Percentiles rank a stretch among this genome's conserved stretches.
These are phyloP conservation scores for Chlamydomonas sp. DNA, from an alignment of 139 green algal species.

Conservation along the genomic window DNA sequence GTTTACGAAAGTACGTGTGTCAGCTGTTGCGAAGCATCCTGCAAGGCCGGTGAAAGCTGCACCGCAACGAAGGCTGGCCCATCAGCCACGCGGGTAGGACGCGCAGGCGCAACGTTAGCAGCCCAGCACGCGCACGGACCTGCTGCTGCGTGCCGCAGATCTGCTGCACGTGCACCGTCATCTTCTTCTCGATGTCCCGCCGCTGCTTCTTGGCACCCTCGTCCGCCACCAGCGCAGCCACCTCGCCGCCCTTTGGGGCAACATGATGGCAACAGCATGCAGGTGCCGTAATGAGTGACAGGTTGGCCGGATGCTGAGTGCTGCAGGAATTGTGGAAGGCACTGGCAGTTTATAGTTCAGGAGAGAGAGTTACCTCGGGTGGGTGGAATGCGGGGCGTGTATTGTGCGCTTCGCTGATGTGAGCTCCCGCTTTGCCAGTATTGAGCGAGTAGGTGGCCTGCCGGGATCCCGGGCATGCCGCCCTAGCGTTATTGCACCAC, in stretches of 20 bases:
- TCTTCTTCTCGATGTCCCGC: conserved; percentile 74
- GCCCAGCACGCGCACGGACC: conserved; percentile 9
- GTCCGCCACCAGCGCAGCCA: conserved; percentile 46
- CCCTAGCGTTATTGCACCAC: no score
- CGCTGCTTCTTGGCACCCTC: conserved; percentile 58
- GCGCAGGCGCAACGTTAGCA: not conserved
- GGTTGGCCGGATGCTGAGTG: not conserved
- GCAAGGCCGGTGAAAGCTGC: no score
- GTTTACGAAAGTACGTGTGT: no score
- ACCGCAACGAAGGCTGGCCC: no score
- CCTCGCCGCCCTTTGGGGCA: no score
- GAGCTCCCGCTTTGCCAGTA: no score
- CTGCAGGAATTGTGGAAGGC: not conserved
- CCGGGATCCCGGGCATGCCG: no score
- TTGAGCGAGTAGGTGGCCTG: no score
- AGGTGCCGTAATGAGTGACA: not conserved
- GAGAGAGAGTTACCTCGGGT: not conserved
- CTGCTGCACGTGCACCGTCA: conserved; percentile 82
- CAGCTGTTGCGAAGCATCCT: not conserved
- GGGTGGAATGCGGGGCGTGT: not conserved
- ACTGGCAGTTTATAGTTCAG: not conserved
- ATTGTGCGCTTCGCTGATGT: not conserved
- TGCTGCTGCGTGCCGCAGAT: conserved; percentile 74
- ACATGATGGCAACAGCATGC: not conserved
- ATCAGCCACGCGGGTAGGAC: no score